phyloP scores from a whole-genome alignment of 805 yeast species.

The Lachancea quebecensis region DNA sequence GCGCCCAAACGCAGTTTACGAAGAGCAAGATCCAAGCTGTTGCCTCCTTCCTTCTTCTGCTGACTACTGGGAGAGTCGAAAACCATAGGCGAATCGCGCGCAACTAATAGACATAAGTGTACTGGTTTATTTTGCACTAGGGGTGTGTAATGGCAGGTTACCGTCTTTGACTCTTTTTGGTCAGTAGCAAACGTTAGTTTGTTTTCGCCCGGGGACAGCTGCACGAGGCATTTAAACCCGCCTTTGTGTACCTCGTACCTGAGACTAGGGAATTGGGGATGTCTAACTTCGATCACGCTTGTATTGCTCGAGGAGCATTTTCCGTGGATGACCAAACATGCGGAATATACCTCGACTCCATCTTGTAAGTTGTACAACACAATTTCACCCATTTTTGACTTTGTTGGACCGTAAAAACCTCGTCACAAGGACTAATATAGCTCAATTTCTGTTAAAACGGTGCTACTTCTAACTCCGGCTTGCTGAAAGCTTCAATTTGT shows the following conservation, averaged over 20 bases:
- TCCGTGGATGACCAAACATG: slow-evolving; percentile 47
- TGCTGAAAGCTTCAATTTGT: too few relatives aligned
- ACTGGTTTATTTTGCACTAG: slow-evolving; percentile 61
- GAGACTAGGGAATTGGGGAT: slow-evolving; percentile 51
- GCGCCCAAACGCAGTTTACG: slow-evolving; percentile 74
- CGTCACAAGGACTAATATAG: too few relatives aligned
- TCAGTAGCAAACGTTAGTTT: slow-evolving; percentile 43
- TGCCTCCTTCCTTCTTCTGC: slow-evolving; percentile 46
- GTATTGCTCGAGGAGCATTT: slow-evolving; percentile 27
- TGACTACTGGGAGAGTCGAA: slow-evolving; percentile 61
- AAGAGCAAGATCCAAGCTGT: slow-evolving; percentile 62
- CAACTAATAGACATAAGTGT: slow-evolving; percentile 73
- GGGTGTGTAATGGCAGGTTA: slow-evolving; percentile 46
- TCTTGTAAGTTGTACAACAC: slow-evolving; percentile 32
- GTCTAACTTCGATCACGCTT: slow-evolving; percentile 38
- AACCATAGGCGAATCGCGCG: slow-evolving; percentile 60
- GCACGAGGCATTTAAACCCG: slow-evolving; percentile 68
- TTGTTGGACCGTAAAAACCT: too few relatives aligned
- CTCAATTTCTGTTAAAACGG: too few relatives aligned
- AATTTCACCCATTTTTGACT: slow-evolving; percentile 11
- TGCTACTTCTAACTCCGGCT: too few relatives aligned
- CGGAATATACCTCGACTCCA: slow-evolving; percentile 37
- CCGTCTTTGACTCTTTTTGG: slow-evolving; percentile 29
- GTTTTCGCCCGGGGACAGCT: slow-evolving; percentile 66
- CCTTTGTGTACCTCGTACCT: slow-evolving; percentile 62